phyloP scores from a whole-genome alignment of 805 yeast genomes.

The Pichia kluyveri region DNA sequence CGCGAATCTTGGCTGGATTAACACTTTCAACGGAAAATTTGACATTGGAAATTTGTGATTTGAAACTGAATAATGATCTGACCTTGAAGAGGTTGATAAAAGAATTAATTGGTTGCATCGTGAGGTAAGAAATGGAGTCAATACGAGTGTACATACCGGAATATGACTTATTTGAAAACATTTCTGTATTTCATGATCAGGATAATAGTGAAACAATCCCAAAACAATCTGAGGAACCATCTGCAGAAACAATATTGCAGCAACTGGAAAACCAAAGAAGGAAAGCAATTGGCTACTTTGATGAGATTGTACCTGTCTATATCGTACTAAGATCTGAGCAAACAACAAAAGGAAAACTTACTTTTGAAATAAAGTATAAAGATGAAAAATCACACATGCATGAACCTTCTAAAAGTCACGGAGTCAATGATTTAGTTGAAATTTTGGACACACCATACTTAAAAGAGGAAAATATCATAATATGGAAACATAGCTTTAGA shows the following conservation, averaged over 20 bases:
- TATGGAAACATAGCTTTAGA: constrained; percentile 13
- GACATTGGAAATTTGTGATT: no score
- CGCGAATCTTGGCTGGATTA: no score
- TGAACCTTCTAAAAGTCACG: background rate
- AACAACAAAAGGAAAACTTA: background rate
- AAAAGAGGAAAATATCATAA: background rate
- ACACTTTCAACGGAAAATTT: no score
- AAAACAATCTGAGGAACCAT: background rate
- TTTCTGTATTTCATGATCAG: no score
- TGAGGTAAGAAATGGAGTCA: background rate
- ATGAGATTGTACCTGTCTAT: constrained; percentile 10
- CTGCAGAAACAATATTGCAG: background rate
- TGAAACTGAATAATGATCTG: no score
- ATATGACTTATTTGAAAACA: background rate
- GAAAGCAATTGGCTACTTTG: constrained; percentile 26
- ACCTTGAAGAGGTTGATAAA: no score
- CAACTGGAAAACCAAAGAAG: background rate
- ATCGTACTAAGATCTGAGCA: constrained; percentile 1
- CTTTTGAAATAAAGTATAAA: constrained; percentile 1
- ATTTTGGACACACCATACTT: background rate
- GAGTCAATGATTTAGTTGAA: background rate
- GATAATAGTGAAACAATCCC: background rate
- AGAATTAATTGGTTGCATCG: no score
- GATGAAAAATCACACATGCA: background rate
- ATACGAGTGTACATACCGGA: background rate